These are phyloP conservation scores for Harringtonia lauricola DNA, from an alignment of 2,329 filamentous ascomycete genomes.

Conservation along the genomic window DNA sequence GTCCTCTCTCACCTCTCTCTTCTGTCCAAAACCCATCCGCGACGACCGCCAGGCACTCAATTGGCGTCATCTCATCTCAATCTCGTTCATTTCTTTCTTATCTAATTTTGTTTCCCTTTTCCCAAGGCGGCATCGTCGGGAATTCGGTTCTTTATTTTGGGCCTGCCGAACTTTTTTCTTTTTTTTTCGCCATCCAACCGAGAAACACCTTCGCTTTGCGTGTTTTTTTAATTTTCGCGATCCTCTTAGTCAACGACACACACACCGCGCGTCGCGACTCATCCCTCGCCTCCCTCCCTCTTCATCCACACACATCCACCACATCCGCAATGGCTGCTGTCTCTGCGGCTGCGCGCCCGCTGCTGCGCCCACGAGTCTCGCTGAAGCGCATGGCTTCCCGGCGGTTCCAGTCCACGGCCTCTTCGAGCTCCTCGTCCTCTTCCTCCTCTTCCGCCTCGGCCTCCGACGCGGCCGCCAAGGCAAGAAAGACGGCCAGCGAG, in stretches of 20 bases:
- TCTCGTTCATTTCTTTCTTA: background rate
- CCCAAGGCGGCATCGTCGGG: too few relatives aligned
- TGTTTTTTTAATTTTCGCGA: too few relatives aligned
- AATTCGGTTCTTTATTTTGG: too few relatives aligned
- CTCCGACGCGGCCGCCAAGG: conserved; percentile 30
- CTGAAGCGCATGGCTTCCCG: conserved; percentile 29
- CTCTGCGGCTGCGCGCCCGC: conserved; percentile 23
- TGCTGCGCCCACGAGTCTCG: conserved; percentile 26
- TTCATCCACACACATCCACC: background rate
- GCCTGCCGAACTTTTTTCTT: background rate
- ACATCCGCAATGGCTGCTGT: conserved; percentile 7
- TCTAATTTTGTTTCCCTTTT: background rate
- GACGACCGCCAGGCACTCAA: background rate
- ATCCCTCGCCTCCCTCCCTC: background rate
- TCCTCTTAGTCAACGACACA: too few relatives aligned
- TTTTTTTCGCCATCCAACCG: background rate
- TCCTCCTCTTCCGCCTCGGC: conserved; percentile 36
- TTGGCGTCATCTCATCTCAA: background rate
- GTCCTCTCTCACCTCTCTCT: background rate
- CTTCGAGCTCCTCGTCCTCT: conserved; percentile 27
- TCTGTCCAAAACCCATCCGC: background rate
- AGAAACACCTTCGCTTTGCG: background rate
- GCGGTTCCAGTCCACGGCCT: conserved; percentile 50
- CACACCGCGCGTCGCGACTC: too few relatives aligned
- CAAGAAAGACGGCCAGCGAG: conserved; percentile 27